Evolutionary conservation across 1,284 basidiomycete species (phyloP), one percentile per base, ranked within the genome.

Genomic region (Athelia psychrophila): DNA sequence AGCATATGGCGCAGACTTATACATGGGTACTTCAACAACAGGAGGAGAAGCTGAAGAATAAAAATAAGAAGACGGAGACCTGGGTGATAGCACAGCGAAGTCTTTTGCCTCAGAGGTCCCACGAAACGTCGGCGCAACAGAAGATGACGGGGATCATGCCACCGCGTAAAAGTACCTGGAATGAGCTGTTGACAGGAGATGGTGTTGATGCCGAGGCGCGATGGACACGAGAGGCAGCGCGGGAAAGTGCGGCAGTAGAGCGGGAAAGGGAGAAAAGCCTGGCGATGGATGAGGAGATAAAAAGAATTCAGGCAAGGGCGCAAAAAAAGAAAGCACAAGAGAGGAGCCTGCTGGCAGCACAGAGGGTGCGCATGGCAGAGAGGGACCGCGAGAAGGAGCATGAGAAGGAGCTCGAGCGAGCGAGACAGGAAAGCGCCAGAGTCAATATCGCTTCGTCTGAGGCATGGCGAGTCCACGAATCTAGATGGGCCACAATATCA

Each of bases 71-170:
- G 56, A 83, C 80, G 25, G 79, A 84, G 51, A 73, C 76, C 51
- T 86, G 86, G 84, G 78, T 85, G 47, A 64, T 74, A 45, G 74
- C 81, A 57, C 84, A 85, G 62, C 82, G 81, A 64, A 62, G 72
- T 49, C 68, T 75, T 51, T 56, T 69, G 47, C 50, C 57, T 3
- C 62, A 66, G 50, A 63, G 55, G 58, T 64, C 58, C 62, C 57
- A 60, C 23, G 61, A 57, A 38, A 58, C 60, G 23, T 35, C 55
- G 25, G 54, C 51, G 45, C 48, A 60, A 52, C 30, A 60, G 54
- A 54, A 54, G 51, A 63, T 63, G 48, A 54, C 55, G 60, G 65
- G 48, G 50, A 60, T 62, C 47, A 65, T 66, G 52, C 56, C 61
- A 35, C 56, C 61, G 46, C 64, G 74, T 35, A 63, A 71, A 51